These are phyloP conservation scores for Narthecium ossifragum DNA, from an alignment of 106 monocot genomes.

Conservation along the genomic window DNA sequence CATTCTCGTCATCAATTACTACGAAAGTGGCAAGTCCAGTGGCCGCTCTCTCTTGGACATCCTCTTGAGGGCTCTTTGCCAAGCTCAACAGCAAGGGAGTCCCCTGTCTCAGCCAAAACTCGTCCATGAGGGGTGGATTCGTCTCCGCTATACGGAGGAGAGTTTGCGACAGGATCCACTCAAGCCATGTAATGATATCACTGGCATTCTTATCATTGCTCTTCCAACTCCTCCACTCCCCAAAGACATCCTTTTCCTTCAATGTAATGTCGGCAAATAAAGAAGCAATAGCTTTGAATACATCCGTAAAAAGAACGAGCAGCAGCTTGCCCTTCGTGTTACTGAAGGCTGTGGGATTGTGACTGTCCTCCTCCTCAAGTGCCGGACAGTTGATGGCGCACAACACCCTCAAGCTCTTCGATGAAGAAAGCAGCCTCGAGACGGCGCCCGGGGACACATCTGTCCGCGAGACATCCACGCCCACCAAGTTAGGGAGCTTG, in stretches of 20 bases:
- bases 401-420: constrained; percentile 64
- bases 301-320: constrained; percentile 46
- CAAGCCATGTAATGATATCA: constrained; percentile 77
- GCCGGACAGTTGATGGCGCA: constrained; percentile 59
- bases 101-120: constrained; percentile 86
- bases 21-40: constrained; percentile 89
- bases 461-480: constrained; percentile 80
- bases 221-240: constrained; percentile 32
- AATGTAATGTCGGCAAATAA: constrained; percentile 23
- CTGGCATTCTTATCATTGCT: constrained; percentile 31
- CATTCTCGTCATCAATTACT: constrained; percentile 89
- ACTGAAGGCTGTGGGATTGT: constrained; percentile 22
- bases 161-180: constrained; percentile 78
- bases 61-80: constrained; percentile 68
- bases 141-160: constrained; percentile 73
- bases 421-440: constrained; percentile 36
- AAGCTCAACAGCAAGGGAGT: constrained; percentile 57
- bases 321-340: constrained; percentile 59
- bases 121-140: constrained; percentile 50
- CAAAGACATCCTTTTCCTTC: constrained; percentile 26
- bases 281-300: constrained; percentile 52
- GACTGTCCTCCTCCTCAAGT: constrained; percentile 43
- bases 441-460: constrained; percentile 47
- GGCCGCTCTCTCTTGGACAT: constrained; percentile 92
- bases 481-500: constrained; percentile 49